A percentile compares a stretch with the other conserved stretches of the same genome.
These are phyloP conservation scores for Boletus subparvulus DNA, from an alignment of 768 basidiomycete genomes.

Conservation along the genomic window DNA sequence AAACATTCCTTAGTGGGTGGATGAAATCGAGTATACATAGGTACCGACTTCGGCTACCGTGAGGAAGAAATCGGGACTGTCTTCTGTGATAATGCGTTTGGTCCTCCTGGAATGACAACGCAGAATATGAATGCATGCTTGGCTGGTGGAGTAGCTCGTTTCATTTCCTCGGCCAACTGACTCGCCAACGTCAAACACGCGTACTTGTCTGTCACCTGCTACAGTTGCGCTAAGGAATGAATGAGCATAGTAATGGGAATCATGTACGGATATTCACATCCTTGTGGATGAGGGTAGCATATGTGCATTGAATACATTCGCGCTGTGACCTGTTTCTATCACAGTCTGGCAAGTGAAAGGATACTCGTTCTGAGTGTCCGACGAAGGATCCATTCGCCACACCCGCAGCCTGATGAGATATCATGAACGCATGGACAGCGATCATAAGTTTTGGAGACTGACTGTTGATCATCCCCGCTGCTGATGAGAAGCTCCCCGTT, in stretches of 20 bases:
- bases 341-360: conserved; percentile 64
- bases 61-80: conserved; percentile 72
- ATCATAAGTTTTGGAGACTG: conserved; percentile 17
- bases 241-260: conserved; percentile 9
- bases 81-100: conserved; percentile 78
- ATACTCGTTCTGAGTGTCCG: conserved; percentile 46
- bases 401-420: conserved; percentile 57
- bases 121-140: conserved; percentile 54
- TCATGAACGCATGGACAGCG: conserved; percentile 2
- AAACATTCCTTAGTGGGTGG: conserved; percentile 18
- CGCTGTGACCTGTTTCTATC: conserved; percentile 76
- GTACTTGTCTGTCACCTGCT: conserved; percentile 73
- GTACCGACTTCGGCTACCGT: conserved; percentile 72
- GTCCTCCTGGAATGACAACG: conserved; percentile 71
- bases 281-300: conserved; percentile 78
- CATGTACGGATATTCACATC: conserved; percentile 51
- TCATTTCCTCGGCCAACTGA: conserved; percentile 41
- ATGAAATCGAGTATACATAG: background rate
- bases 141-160: conserved; percentile 43
- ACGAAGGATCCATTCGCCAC: conserved; percentile 62
- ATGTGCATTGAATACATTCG: conserved; percentile 83
- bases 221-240: conserved; percentile 54
- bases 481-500: conserved; percentile 65
- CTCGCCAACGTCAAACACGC: conserved; percentile 71
- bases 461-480: conserved; percentile 75